Evolutionary conservation across 2,329 filamentous ascomycete genomes (phyloP).

Genomic region (Dothideomycetidae sp.): DNA sequence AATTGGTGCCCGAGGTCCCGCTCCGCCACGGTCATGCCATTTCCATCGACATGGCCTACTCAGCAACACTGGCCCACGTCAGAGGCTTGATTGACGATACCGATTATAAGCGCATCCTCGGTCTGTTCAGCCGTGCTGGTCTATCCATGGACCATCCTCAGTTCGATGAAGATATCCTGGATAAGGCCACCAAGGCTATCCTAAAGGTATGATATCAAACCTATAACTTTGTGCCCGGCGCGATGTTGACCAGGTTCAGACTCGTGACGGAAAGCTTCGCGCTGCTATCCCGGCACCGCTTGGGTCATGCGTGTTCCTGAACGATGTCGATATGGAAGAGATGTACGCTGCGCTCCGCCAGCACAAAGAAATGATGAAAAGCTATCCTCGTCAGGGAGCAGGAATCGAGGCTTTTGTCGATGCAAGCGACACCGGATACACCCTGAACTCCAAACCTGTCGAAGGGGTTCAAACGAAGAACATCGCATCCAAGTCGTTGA

Average conservation of each 20-base stretch:
- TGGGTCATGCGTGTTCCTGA: slow-evolving; percentile 53
- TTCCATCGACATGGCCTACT: slow-evolving; percentile 63
- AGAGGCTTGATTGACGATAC: slow-evolving; percentile 46
- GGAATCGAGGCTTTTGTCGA: slow-evolving; percentile 59
- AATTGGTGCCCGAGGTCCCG: slow-evolving; percentile 53
- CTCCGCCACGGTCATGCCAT: slow-evolving; percentile 61
- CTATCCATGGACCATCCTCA: slow-evolving; percentile 57
- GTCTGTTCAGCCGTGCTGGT: slow-evolving; percentile 54
- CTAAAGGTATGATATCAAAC: slow-evolving; percentile 31
- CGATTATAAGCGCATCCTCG: slow-evolving; percentile 49
- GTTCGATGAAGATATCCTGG: slow-evolving; percentile 51
- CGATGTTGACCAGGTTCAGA: slow-evolving; percentile 22
- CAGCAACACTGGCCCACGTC: slow-evolving; percentile 50
- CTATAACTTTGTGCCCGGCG: neutral
- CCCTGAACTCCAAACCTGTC: slow-evolving; percentile 30
- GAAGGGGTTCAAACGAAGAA: slow-evolving; percentile 19
- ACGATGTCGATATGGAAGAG: slow-evolving; percentile 49
- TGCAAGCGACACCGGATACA: slow-evolving; percentile 51
- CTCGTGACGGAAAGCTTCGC: slow-evolving; percentile 52
- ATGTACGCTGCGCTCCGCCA: slow-evolving; percentile 44
- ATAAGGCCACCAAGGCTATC: slow-evolving; percentile 53
- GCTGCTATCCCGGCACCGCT: slow-evolving; percentile 55
- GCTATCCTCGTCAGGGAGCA: slow-evolving; percentile 48
- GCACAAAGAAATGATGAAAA: slow-evolving; percentile 51
- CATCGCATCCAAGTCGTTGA: slow-evolving; percentile 20